Conservation (phyloP, 768 basidiomycete genomes). For the Paxillus ammoniavirescens region DNA sequence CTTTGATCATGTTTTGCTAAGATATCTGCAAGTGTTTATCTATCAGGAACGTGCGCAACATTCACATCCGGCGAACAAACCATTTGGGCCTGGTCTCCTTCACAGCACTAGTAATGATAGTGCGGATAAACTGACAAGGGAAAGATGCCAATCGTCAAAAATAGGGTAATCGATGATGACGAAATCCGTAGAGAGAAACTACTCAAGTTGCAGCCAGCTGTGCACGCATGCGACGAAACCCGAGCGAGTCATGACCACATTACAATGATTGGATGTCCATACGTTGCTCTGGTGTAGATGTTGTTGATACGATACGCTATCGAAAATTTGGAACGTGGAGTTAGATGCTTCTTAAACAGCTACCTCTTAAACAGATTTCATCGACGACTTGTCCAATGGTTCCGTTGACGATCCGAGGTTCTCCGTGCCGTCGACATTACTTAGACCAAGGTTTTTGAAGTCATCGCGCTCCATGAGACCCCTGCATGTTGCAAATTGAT, state of each 20-base stretch:
- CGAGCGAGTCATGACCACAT: too few relatives aligned
- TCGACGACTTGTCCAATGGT: background rate
- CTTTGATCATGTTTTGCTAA: background rate
- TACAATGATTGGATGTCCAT: too few relatives aligned
- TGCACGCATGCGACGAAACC: too few relatives aligned
- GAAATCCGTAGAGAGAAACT: too few relatives aligned
- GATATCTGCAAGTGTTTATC: background rate
- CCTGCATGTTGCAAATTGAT: slow-evolving; percentile 37
- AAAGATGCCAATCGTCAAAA: background rate
- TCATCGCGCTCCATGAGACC: slow-evolving; percentile 89
- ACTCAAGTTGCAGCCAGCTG: too few relatives aligned
- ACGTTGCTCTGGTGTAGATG: too few relatives aligned
- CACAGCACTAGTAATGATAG: background rate
- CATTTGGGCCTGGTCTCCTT: background rate
- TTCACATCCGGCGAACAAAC: background rate
- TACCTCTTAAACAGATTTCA: background rate
- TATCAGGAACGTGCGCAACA: background rate
- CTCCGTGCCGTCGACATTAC: slow-evolving; percentile 40
- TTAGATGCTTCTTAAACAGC: background rate
- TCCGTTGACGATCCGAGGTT: slow-evolving; percentile 1
- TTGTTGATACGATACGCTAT: too few relatives aligned
- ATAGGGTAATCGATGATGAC: background rate
- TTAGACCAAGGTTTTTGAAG: slow-evolving; percentile 82
- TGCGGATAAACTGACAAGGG: background rate
- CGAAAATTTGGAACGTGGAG: background rate